These are phyloP conservation scores for Talaromyces sp. DNA, from an alignment of 2,329 filamentous ascomycete species.

Conservation along the genomic window DNA sequence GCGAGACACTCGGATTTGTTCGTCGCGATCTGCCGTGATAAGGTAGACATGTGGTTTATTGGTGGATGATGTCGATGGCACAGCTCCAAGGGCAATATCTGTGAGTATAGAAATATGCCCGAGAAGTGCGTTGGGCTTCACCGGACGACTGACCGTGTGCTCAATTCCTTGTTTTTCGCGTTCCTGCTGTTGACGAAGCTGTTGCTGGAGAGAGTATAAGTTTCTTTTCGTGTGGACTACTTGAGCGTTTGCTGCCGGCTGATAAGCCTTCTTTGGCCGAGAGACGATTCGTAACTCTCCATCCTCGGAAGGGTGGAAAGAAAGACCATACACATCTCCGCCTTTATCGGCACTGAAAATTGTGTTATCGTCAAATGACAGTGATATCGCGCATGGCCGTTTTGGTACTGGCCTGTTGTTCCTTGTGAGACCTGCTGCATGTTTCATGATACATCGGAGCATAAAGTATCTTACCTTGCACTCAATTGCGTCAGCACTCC, in stretches of 20 bases:
- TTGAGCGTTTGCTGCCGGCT: constrained; percentile 52
- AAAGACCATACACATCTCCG: constrained; percentile 88
- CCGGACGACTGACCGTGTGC: constrained; percentile 45
- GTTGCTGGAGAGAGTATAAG: constrained; percentile 52
- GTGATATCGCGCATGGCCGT: constrained; percentile 69
- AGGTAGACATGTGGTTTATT: constrained; percentile 53
- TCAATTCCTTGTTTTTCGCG: constrained; percentile 17
- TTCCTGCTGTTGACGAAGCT: constrained; percentile 47
- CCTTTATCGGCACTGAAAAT: constrained; percentile 92
- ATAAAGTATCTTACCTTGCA: constrained; percentile 56
- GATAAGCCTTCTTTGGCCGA: constrained; percentile 33
- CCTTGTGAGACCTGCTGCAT: neutral
- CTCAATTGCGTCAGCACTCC: constrained; percentile 65
- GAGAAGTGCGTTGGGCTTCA: constrained; percentile 73
- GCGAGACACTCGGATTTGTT: constrained; percentile 85
- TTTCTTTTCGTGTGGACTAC: constrained; percentile 63
- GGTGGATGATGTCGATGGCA: constrained; percentile 45
- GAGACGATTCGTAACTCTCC: constrained; percentile 6
- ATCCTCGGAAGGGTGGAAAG: constrained; percentile 52
- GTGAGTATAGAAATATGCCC: constrained; percentile 96
- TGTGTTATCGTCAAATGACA: constrained; percentile 65
- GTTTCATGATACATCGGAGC: neutral
- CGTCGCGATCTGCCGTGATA: constrained; percentile 65
- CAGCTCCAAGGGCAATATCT: constrained; percentile 57
- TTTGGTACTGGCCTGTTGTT: constrained; percentile 73